Conservation (phyloP, 441 rosid species). For the Gossypium lobatum region DNA sequence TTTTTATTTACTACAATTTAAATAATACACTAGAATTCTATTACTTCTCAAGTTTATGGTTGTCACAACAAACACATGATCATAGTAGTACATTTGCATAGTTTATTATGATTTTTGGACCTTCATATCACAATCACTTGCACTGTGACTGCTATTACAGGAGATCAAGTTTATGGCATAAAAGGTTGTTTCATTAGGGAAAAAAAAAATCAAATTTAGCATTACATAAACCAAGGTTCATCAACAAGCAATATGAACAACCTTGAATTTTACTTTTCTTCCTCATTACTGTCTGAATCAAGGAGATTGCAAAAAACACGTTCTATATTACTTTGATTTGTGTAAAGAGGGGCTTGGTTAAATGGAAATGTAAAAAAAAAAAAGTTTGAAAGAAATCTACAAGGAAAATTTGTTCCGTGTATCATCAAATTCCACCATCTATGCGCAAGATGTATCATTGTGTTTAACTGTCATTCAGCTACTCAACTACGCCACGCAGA, state of each 20-base stretch:
- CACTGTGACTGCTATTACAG: neutral
- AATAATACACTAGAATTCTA: neutral
- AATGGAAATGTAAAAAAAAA: neutral
- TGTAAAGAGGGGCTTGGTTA: neutral
- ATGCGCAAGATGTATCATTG: neutral
- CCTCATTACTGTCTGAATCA: neutral
- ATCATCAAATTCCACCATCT: neutral
- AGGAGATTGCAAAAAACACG: neutral
- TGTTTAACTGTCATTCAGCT: neutral
- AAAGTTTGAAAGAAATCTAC: neutral
- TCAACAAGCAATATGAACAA: constrained; percentile 2
- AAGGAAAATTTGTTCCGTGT: neutral
- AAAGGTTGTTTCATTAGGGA: neutral
- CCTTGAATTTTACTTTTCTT: neutral
- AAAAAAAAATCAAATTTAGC: neutral
- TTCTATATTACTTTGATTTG: neutral
- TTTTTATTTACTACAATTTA: neutral
- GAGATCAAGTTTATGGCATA: neutral
- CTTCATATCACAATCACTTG: neutral
- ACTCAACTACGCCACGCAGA: constrained; percentile 80
- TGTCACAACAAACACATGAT: neutral
- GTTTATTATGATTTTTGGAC: neutral
- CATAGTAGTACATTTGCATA: neutral
- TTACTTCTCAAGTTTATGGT: too few species aligned
- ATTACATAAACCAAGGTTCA: neutral